Evolutionary conservation across 2,329 filamentous ascomycete genomes (phyloP).

Genomic region (Sporothrix euskadiensis): DNA sequence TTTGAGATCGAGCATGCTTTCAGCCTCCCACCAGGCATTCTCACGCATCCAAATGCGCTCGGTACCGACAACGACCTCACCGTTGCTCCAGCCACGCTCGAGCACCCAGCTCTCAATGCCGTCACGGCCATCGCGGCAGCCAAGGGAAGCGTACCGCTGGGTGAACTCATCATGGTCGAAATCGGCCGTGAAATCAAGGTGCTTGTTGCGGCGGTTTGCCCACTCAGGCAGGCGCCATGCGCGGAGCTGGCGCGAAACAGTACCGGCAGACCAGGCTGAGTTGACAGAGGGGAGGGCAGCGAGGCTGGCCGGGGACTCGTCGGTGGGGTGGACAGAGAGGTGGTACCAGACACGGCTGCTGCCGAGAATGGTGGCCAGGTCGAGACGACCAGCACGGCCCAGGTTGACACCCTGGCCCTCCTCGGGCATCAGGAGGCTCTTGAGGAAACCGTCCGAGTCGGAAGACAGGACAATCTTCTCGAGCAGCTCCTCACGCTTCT

Average conservation of each 20-base stretch:
- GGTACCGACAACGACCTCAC: constrained; percentile 85
- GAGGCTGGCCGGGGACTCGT: constrained; percentile 74
- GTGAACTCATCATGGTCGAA: constrained; percentile 94
- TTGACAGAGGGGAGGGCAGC: constrained; percentile 70
- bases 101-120: constrained; percentile 93
- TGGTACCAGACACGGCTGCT: constrained; percentile 96
- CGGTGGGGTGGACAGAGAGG: constrained; percentile 85
- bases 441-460: constrained; percentile 80
- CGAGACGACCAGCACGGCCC: constrained; percentile 75
- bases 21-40: constrained; percentile 94
- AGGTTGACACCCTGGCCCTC: constrained; percentile 76
- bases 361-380: constrained; percentile 70
- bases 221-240: constrained; percentile 94
- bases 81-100: constrained; percentile 96
- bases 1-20: constrained; percentile 91
- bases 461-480: constrained; percentile 84
- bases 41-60: constrained; percentile 97
- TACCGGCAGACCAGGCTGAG: constrained; percentile 90
- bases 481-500: constrained; percentile 78
- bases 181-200: constrained; percentile 92
- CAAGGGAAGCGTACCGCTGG: constrained; percentile 76
- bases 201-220: constrained; percentile 89
- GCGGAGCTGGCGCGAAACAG: constrained; percentile 87
- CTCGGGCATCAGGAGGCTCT: constrained; percentile 76
- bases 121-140: constrained; percentile 86